Conservation (phyloP, 768 basidiomycete species). For the Gautieria morchelliformis region DNA sequence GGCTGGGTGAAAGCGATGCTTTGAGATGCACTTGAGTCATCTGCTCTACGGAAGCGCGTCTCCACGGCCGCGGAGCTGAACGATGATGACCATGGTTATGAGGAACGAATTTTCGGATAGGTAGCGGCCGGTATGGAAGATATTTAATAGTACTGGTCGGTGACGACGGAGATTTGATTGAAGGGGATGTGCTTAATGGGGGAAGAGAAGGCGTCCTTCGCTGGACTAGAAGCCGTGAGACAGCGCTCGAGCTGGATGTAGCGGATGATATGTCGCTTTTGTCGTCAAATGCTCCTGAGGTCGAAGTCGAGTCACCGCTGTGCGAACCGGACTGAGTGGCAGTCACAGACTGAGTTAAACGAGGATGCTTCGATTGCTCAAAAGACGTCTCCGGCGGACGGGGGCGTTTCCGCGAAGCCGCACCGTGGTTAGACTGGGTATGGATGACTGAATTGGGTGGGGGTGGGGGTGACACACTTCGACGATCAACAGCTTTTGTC, state of each 20-base stretch:
- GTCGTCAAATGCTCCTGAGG: not conserved
- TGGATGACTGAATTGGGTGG: not conserved
- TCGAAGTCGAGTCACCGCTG: not conserved
- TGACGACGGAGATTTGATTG: not conserved
- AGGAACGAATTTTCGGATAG: slow-evolving; percentile 6
- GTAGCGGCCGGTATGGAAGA: not conserved
- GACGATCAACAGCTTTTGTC: not conserved
- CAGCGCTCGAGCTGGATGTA: not conserved
- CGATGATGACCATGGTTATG: not conserved
- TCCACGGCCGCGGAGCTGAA: not conserved
- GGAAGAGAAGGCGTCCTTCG: not conserved
- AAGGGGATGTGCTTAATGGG: not conserved
- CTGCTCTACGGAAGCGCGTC: not conserved
- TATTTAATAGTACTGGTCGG: not conserved
- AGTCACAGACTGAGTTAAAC: not conserved
- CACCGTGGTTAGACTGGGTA: not conserved
- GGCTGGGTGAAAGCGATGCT: not conserved
- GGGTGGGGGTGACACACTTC: not conserved
- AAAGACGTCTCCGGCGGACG: not conserved
- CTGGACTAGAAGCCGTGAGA: not conserved
- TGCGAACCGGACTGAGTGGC: not conserved
- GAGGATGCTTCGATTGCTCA: not conserved
- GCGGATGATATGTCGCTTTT: not conserved
- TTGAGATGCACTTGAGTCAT: not conserved
- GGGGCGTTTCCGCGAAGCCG: not conserved